Percentiles rank a stretch among this genome's conserved stretches.
These are phyloP conservation scores for Emergomyces pasteurianus DNA, from an alignment of 2,329 filamentous ascomycete genomes.

Conservation along the genomic window DNA sequence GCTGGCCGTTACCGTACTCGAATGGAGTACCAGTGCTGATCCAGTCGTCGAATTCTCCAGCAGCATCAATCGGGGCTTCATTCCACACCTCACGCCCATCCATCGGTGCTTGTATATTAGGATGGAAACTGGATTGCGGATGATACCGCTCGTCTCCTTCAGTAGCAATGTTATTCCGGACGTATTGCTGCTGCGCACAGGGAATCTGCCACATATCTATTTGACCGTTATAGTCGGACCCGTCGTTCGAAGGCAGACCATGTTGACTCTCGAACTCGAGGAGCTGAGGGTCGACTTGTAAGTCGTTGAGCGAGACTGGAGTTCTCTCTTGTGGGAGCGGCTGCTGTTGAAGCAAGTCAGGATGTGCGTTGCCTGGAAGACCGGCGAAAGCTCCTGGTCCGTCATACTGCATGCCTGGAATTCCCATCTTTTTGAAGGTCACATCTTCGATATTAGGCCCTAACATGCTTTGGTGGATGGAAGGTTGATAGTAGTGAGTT, in stretches of 20 bases:
- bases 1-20: neutral
- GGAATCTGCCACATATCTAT: constrained; percentile 16
- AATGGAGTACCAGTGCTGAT: constrained; percentile 17
- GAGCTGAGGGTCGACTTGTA: constrained; percentile 33
- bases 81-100: constrained; percentile 25
- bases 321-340: constrained; percentile 18
- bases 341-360: constrained; percentile 27
- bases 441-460: constrained; percentile 32
- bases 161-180: constrained; percentile 5
- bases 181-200: constrained; percentile 12
- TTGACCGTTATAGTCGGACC: constrained; percentile 11
- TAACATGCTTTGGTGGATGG: constrained; percentile 31
- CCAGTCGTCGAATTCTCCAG: constrained; percentile 38
- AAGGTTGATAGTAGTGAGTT: constrained; percentile 42
- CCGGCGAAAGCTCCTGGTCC: constrained; percentile 28
- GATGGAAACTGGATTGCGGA: constrained; percentile 14
- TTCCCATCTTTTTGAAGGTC: constrained; percentile 28
- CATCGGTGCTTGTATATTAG: constrained; percentile 21
- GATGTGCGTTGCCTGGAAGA: constrained; percentile 31
- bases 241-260: constrained; percentile 1
- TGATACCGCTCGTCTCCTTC: constrained; percentile 11
- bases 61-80: constrained; percentile 26
- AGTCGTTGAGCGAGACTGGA: constrained; percentile 15
- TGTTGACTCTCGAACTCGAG: constrained; percentile 18
- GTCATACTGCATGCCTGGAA: constrained; percentile 20